Evolutionary conservation across 768 basidiomycete species (phyloP).

Genomic region (Kwoniella sp.): DNA sequence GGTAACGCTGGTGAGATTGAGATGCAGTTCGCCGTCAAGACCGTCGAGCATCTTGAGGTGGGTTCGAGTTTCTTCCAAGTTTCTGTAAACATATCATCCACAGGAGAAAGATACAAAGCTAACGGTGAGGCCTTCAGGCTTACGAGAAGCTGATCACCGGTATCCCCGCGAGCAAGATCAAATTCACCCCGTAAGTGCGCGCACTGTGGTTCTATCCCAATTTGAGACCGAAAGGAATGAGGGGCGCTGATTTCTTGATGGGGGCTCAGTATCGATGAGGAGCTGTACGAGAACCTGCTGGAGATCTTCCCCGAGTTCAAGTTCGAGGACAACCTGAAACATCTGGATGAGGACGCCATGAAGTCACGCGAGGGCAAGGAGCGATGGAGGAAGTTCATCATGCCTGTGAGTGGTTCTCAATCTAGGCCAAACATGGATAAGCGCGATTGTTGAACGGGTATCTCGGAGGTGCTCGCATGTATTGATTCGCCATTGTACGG

Average conservation of each 20-base stretch:
- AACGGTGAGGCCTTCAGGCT: slow-evolving; percentile 62
- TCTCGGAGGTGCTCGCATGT: not conserved
- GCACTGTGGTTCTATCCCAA: too few species aligned
- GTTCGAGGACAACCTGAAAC: slow-evolving; percentile 58
- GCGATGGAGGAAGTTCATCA: slow-evolving; percentile 86
- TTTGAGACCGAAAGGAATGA: not conserved
- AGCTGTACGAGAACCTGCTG: slow-evolving; percentile 78
- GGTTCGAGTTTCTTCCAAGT: slow-evolving; percentile 38
- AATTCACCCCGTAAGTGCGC: slow-evolving; percentile 73
- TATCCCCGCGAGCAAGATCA: slow-evolving; percentile 73
- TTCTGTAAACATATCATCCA: too few species aligned
- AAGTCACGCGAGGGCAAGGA: slow-evolving; percentile 86
- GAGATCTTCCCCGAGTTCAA: slow-evolving; percentile 76
- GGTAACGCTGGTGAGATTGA: slow-evolving; percentile 94
- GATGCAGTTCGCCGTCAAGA: slow-evolving; percentile 96
- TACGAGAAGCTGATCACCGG: slow-evolving; percentile 92
- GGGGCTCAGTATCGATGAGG: slow-evolving; percentile 74
- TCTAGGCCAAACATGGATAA: too few species aligned
- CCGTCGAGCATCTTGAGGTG: slow-evolving; percentile 94
- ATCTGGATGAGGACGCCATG: slow-evolving; percentile 88
- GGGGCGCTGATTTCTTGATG: not conserved
- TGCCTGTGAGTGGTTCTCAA: slow-evolving; percentile 47
- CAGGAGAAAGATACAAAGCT: not conserved
- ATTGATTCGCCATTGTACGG: not conserved
- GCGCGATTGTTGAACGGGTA: too few species aligned